These are phyloP conservation scores for Pseudogymnoascus sp. DNA, from an alignment of 2,329 filamentous ascomycete species.

Conservation along the genomic window DNA sequence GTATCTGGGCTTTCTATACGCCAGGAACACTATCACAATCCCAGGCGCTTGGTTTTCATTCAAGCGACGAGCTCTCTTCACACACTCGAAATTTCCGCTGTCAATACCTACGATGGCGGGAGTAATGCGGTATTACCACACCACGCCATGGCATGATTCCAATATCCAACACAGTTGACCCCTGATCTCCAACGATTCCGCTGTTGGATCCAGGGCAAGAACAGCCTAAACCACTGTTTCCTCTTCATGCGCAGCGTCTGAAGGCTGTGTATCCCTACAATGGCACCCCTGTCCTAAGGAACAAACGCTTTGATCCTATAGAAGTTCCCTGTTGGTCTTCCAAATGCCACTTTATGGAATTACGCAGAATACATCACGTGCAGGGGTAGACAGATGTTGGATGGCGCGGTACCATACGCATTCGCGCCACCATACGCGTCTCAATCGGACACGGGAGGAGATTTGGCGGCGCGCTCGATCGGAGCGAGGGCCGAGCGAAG, in stretches of 20 bases:
- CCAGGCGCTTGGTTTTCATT: not conserved
- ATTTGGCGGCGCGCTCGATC: not conserved
- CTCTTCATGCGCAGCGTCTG: not conserved
- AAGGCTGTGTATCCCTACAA: not conserved
- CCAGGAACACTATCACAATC: conserved; percentile 5
- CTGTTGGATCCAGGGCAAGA: not conserved
- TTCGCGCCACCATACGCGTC: not conserved
- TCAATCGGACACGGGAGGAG: not conserved
- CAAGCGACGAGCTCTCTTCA: not conserved
- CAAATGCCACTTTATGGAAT: not conserved
- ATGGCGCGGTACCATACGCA: too few relatives aligned
- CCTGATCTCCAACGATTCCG: not conserved
- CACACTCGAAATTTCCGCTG: not conserved
- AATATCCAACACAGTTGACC: not conserved
- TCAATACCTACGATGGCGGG: not conserved
- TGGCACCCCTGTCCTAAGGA: not conserved
- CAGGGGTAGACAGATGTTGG: not conserved
- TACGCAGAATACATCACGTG: not conserved
- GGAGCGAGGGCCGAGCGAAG: conserved; percentile 1
- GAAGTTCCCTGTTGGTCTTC: not conserved
- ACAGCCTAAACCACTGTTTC: not conserved
- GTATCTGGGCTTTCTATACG: not conserved
- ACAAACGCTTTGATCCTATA: not conserved
- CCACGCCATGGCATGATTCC: conserved; percentile 1
- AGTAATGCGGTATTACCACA: conserved; percentile 5